phyloP scores from a whole-genome alignment of 169 alveolate genomes.

The Theileria luwenshuni region DNA sequence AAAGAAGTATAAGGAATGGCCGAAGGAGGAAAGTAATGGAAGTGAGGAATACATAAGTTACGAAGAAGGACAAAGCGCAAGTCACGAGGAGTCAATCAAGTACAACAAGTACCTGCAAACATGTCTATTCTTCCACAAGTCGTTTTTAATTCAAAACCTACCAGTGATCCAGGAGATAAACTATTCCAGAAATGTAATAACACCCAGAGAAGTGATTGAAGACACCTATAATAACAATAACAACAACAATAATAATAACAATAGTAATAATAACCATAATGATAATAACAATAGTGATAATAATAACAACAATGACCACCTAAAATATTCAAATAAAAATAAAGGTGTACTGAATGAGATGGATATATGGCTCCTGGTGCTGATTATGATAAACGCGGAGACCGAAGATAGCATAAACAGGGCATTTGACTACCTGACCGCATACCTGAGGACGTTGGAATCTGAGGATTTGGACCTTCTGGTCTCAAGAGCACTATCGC shows the following conservation, averaged over 20 bases:
- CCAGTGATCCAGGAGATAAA: too few species aligned
- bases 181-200: too few species aligned
- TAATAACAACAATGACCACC: too few species aligned
- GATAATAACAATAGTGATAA: too few species aligned
- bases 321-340: too few species aligned
- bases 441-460: slow-evolving; percentile 4
- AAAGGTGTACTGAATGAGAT: too few species aligned
- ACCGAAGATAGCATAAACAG: not conserved
- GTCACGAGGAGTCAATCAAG: not conserved
- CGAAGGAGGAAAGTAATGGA: not conserved
- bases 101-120: not conserved
- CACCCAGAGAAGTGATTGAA: too few species aligned
- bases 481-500: slow-evolving; percentile 53
- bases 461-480: slow-evolving; percentile 28
- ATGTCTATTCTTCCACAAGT: not conserved
- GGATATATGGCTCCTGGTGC: slow-evolving; percentile 54
- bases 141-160: not conserved
- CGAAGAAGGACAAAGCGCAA: not conserved
- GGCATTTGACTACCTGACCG: slow-evolving; percentile 9
- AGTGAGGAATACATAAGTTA: too few species aligned
- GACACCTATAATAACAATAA: too few species aligned
- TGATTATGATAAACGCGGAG: slow-evolving; percentile 20
- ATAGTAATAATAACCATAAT: too few species aligned
- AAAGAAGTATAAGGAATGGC: not conserved
- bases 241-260: too few species aligned